phyloP scores from a whole-genome alignment of 129 eudicot genomes.

The Ambrosia artemisiifolia region DNA sequence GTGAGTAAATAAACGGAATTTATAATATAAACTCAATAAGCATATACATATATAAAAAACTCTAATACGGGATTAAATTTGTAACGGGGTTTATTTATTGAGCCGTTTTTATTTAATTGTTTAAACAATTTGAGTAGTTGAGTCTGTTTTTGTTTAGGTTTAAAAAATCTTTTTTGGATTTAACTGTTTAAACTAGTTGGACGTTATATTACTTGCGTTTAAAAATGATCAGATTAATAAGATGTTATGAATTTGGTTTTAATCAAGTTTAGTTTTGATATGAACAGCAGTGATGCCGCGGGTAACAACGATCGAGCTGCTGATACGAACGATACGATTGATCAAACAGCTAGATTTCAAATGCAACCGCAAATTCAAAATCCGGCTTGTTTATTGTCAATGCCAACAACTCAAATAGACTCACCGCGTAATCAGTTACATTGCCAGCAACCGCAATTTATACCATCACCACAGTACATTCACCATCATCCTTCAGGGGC shows the following conservation, averaged over 20 bases:
- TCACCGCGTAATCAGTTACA: slow-evolving; percentile 53
- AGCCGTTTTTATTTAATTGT: no score
- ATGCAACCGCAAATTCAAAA: slow-evolving; percentile 44
- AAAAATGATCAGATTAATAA: background rate
- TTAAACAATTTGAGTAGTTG: no score
- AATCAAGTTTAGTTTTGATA: background rate
- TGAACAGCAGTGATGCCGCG: slow-evolving; percentile 57
- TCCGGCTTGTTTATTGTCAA: slow-evolving; percentile 44
- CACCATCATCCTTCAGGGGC: slow-evolving; percentile 51
- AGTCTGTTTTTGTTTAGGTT: no score
- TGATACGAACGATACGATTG: slow-evolving; percentile 35
- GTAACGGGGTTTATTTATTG: no score
- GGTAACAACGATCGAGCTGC: slow-evolving; percentile 26
- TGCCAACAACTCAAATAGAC: slow-evolving; percentile 47
- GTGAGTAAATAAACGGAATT: no score
- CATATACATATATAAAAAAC: no score
- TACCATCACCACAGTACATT: slow-evolving; percentile 41
- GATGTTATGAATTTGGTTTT: background rate
- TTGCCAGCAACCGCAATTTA: slow-evolving; percentile 61
- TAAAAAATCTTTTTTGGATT: no score
- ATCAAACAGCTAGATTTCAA: slow-evolving; percentile 47
- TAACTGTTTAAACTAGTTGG: no score
- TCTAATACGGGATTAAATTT: no score
- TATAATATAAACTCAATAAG: no score
- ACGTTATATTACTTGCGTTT: no score